A percentile compares a stretch with the other conserved stretches of the same genome.
Conservation (phyloP, 2,329 filamentous ascomycete species). For the Fusarium algeriense region DNA sequence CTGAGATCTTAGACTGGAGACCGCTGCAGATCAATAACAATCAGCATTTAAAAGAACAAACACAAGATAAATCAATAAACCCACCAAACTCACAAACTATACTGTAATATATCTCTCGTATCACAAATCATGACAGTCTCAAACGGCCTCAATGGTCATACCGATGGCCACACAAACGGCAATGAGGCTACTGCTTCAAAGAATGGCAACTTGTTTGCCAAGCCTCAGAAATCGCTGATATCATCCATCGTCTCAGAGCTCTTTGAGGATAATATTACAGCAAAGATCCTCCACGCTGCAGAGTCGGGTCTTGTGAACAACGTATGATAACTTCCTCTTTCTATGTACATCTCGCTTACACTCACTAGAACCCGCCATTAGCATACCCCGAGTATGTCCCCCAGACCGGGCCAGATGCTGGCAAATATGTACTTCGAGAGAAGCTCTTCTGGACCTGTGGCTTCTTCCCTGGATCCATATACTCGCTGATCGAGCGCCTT, state of each 20-base stretch:
- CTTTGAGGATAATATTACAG: constrained; percentile 40
- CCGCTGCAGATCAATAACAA: not conserved
- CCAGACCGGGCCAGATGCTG: constrained; percentile 28
- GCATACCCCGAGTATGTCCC: constrained; percentile 43
- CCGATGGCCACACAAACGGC: constrained; percentile 9
- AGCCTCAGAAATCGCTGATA: not conserved
- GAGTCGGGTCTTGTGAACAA: constrained; percentile 29
- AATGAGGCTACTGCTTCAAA: not conserved
- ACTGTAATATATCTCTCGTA: not conserved
- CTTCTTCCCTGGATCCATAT: constrained; percentile 55
- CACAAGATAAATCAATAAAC: too few species aligned
- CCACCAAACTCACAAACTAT: too few species aligned
- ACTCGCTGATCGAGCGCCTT: constrained; percentile 51
- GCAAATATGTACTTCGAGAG: constrained; percentile 39
- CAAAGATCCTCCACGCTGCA: constrained; percentile 34
- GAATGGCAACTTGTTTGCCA: not conserved
- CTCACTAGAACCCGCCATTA: constrained; percentile 27
- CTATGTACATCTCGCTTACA: not conserved
- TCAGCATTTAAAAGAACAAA: constrained; percentile 2
- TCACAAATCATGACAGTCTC: not conserved
- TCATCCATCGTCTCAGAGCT: constrained; percentile 7
- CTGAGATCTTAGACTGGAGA: not conserved
- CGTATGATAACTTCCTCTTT: not conserved
- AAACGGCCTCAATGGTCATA: constrained; percentile 1
- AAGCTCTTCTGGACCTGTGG: constrained; percentile 54